These are phyloP conservation scores for Calendula officinalis DNA, from an alignment of 129 eudicot genomes.

Conservation along the genomic window DNA sequence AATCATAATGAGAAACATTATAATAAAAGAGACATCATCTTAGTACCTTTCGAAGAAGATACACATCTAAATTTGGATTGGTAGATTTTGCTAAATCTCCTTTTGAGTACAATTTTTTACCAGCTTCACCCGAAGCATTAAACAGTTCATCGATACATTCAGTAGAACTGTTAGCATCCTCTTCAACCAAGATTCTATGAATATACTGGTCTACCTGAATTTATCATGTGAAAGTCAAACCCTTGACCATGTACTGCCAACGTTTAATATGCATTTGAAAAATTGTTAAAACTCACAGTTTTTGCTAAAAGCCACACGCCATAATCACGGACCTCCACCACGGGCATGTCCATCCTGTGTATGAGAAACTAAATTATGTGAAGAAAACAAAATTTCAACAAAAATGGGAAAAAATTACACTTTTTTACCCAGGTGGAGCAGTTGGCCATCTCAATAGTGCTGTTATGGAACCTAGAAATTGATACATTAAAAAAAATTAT, in stretches of 20 bases:
- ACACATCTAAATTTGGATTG: constrained; percentile 61
- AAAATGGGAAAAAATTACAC: constrained; percentile 23
- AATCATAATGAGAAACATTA: too few relatives aligned
- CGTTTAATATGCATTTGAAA: constrained; percentile 9
- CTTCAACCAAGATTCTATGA: constrained; percentile 91
- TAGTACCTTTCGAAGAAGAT: constrained; percentile 83
- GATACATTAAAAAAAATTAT: not conserved
- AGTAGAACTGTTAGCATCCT: constrained; percentile 49
- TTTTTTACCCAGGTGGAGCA: constrained; percentile 87
- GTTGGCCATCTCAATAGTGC: constrained; percentile 99
- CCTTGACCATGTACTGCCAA: not conserved
- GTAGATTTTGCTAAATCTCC: constrained; percentile 81
- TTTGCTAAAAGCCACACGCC: constrained; percentile 99
- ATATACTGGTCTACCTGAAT: constrained; percentile 92
- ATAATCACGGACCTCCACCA: constrained; percentile 83
- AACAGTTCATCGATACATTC: constrained; percentile 52
- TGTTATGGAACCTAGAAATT: constrained; percentile 65
- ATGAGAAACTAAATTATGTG: constrained; percentile 27
- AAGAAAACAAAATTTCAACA: constrained; percentile 19
- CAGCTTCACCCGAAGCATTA: constrained; percentile 72
- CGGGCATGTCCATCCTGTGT: constrained; percentile 98
- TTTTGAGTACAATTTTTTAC: constrained; percentile 62
- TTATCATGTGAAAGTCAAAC: not conserved
- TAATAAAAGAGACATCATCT: constrained; percentile 1
- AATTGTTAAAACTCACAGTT: constrained; percentile 51